phyloP scores from a whole-genome alignment of 1,139 yeast species.

The Wickerhamomyces sp. region DNA sequence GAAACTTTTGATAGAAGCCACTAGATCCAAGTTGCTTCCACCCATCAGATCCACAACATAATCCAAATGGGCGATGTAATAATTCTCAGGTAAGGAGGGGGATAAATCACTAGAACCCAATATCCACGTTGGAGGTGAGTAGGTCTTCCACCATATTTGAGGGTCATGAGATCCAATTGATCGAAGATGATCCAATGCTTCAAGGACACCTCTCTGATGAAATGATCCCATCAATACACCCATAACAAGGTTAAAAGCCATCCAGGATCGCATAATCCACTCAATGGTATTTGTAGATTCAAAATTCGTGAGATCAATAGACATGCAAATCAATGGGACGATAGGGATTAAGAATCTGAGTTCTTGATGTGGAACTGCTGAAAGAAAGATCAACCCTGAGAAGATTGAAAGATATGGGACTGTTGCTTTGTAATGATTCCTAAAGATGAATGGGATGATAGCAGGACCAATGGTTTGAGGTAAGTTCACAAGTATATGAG shows the following conservation, averaged over 20 bases:
- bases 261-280: constrained; percentile 45
- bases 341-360: constrained; percentile 76
- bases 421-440: constrained; percentile 15
- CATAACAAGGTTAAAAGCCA: constrained; percentile 56
- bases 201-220: constrained; percentile 90
- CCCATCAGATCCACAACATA: constrained; percentile 36
- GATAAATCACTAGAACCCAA: constrained; percentile 38
- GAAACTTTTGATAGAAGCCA: constrained; percentile 21
- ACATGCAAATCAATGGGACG: constrained; percentile 64
- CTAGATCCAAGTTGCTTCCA: constrained; percentile 24
- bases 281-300: constrained; percentile 19
- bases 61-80: constrained; percentile 19
- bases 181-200: constrained; percentile 43
- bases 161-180: constrained; percentile 25
- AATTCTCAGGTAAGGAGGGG: constrained; percentile 6
- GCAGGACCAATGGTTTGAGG: constrained; percentile 85
- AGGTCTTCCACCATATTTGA: constrained; percentile 90
- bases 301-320: constrained; percentile 43
- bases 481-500: constrained; percentile 68
- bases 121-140: constrained; percentile 89
- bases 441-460: constrained; percentile 39
- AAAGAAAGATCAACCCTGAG: constrained; percentile 59
- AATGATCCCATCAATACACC: constrained; percentile 67
- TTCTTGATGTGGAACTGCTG: constrained; percentile 88
- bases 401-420: constrained; percentile 53